Percentiles rank a stretch among this genome's conserved stretches.
These are phyloP conservation scores for Fragilaria crotonensis DNA, from an alignment of 108 stramenopile species.

Conservation along the genomic window DNA sequence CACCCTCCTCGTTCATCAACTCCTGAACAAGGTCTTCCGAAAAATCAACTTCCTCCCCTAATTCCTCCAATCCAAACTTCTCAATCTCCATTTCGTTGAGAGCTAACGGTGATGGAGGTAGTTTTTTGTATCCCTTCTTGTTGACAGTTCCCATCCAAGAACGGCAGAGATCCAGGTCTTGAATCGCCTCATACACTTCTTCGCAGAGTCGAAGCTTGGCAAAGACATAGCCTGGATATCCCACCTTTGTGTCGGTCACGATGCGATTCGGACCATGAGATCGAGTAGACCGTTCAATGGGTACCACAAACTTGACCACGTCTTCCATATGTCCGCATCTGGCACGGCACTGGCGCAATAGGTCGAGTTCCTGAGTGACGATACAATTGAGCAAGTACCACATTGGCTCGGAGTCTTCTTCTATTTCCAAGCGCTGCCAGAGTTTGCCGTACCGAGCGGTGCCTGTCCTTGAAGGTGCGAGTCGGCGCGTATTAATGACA, in stretches of 20 bases:
- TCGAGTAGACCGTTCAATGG: slow-evolving; percentile 41
- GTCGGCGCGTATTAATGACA: too few species aligned
- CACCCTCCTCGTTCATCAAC: slow-evolving; percentile 22
- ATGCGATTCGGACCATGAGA: slow-evolving; percentile 76
- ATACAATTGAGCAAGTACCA: slow-evolving; percentile 86
- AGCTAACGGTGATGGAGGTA: slow-evolving; percentile 64
- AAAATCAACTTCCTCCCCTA: slow-evolving; percentile 34
- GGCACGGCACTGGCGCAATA: slow-evolving; percentile 46
- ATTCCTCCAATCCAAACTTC: slow-evolving; percentile 74
- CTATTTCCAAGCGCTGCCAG: slow-evolving; percentile 55
- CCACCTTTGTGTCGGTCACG: slow-evolving; percentile 73
- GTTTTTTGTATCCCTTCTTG: slow-evolving; percentile 61
- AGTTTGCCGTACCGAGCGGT: slow-evolving; percentile 20
- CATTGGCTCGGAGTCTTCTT: slow-evolving; percentile 55
- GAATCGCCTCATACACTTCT: slow-evolving; percentile 65
- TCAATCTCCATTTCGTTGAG: slow-evolving; percentile 69
- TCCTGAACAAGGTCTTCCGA: slow-evolving; percentile 26
- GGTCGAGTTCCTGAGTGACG: slow-evolving; percentile 67
- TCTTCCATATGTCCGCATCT: slow-evolving; percentile 21
- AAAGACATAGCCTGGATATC: slow-evolving; percentile 80
- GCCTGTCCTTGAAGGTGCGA: too few species aligned
- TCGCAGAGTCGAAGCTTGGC: slow-evolving; percentile 59
- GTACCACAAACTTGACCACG: slow-evolving; percentile 59
- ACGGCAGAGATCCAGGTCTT: slow-evolving; percentile 59
- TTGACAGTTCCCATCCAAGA: slow-evolving; percentile 86